Evolutionary conservation across 371 early-diverging fungal species (phyloP), one percentile per base, ranked within the genome.

Genomic region (Rhizopus delemar): DNA sequence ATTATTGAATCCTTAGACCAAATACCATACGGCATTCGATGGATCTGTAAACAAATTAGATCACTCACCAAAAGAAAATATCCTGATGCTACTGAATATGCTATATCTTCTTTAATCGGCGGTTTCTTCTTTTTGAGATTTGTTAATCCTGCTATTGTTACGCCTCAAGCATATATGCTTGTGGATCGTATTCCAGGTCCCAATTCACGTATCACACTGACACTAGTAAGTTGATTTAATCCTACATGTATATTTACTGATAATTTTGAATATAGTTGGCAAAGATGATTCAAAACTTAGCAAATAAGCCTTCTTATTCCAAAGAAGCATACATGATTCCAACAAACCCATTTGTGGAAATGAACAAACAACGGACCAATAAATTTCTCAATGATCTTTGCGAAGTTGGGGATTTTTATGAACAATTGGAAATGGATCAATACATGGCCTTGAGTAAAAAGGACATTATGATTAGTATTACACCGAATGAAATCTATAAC

Each of bases 1-100:
- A 93, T 96, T 50, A 81, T 94, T 41, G 77, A 75, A 13, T 86
- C 88, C 4, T 70, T 90, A 16, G 89, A 93, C 51, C 81, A 87
- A 53, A 89, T 91, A 4, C 96, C 96, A 2, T 93, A 92, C 63
- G 96, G 95, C 31, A 94, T 96, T 69, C 84, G 94, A 15, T 96
- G 95, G 95, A 92, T 96, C 46, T 96, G 96, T 73, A 96, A 96
- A 66, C 94, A 95, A 75, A 95, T 96, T 70, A 79, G 90, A 16
- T 88, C 87, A 3, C 70, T 95, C 58, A 91, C 94, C 8, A 91
- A 90, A 85, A 62, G 90, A 56, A 89, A 88, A 70, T 94, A 88
- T 75, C 94, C 95, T 1, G 85, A 93, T 33, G 90, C 91, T 8
- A 78, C 91, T 4, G 93, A 93, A 52, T 72, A 79, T 48, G 85